phyloP scores from a whole-genome alignment of 2,329 filamentous ascomycete genomes.

The Thelonectria rubi region DNA sequence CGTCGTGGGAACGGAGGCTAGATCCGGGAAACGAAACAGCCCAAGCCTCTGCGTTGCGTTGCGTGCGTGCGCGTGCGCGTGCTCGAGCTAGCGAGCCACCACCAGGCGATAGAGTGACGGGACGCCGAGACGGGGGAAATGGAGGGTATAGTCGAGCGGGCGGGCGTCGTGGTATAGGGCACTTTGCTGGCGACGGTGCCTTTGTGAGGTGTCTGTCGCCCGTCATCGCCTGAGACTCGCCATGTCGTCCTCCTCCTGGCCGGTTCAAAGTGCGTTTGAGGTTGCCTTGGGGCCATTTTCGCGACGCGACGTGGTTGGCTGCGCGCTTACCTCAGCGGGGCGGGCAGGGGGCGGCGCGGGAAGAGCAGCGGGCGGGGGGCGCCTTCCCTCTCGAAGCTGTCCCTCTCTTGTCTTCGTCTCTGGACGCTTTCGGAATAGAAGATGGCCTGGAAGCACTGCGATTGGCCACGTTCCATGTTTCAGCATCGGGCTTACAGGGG shows the following conservation, averaged over 20 bases:
- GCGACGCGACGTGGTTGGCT: slow-evolving; percentile 38
- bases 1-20: slow-evolving; percentile 13
- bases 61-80: neutral
- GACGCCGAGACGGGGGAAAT: slow-evolving; percentile 16
- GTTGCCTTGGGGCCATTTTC: slow-evolving; percentile 35
- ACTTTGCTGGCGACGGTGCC: slow-evolving; percentile 7
- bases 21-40: slow-evolving; percentile 26
- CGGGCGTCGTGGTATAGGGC: slow-evolving; percentile 13
- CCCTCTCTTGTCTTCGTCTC: slow-evolving; percentile 9
- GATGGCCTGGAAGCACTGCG: neutral
- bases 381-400: slow-evolving; percentile 4
- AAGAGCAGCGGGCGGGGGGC: slow-evolving; percentile 18
- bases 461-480: slow-evolving; percentile 33
- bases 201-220: slow-evolving; percentile 21
- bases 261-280: slow-evolving; percentile 40
- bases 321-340: slow-evolving; percentile 23
- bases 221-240: slow-evolving; percentile 19
- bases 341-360: slow-evolving; percentile 32
- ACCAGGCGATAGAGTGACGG: slow-evolving; percentile 9
- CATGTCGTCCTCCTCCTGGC: slow-evolving; percentile 18
- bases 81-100: slow-evolving; percentile 11
- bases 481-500: slow-evolving; percentile 28
- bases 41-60: slow-evolving; percentile 1
- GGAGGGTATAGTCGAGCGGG: slow-evolving; percentile 21
- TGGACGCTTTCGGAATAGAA: slow-evolving; percentile 40